phyloP scores from a whole-genome alignment of 495 filamentous ascomycete species.

The Terfezia claveryi region DNA sequence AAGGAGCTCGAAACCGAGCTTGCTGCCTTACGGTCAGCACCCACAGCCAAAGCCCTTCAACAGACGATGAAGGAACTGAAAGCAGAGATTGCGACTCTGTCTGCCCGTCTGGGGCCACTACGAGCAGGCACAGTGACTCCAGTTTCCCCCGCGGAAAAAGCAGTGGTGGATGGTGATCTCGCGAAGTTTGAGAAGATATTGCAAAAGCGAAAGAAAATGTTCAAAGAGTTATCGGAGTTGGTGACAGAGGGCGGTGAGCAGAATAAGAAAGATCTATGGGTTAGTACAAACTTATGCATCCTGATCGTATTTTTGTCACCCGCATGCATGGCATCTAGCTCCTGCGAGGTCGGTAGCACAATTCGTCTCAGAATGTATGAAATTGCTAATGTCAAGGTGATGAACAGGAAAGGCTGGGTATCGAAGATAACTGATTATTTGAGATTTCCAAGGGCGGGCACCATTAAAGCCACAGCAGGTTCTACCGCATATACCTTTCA shows the following conservation, averaged over 20 bases:
- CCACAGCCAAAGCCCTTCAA: slow-evolving; percentile 8
- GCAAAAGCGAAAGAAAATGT: slow-evolving; percentile 9
- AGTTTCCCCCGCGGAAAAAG: slow-evolving; percentile 10
- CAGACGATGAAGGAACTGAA: slow-evolving; percentile 8
- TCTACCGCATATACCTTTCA: no score
- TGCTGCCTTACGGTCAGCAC: slow-evolving; percentile 11
- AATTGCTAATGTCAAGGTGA: no score
- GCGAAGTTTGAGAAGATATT: slow-evolving; percentile 6
- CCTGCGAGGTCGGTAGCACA: no score
- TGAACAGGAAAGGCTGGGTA: no score
- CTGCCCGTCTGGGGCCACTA: slow-evolving; percentile 5
- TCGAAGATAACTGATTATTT: no score
- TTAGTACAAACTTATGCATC: slow-evolving; percentile 5
- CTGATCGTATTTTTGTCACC: no score
- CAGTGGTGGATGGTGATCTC: slow-evolving; percentile 7
- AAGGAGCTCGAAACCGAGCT: slow-evolving; percentile 14
- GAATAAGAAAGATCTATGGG: slow-evolving; percentile 15
- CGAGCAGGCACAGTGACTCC: slow-evolving; percentile 1
- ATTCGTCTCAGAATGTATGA: no score
- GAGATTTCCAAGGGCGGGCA: no score
- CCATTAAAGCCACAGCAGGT: no score
- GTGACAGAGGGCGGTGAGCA: slow-evolving; percentile 12
- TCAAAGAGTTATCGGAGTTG: slow-evolving; percentile 17
- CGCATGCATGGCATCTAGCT: no score
- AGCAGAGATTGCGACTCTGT: slow-evolving; percentile 5